phyloP scores from a whole-genome alignment of 768 basidiomycete species.

The Tubosaeta brunneosetosa region DNA sequence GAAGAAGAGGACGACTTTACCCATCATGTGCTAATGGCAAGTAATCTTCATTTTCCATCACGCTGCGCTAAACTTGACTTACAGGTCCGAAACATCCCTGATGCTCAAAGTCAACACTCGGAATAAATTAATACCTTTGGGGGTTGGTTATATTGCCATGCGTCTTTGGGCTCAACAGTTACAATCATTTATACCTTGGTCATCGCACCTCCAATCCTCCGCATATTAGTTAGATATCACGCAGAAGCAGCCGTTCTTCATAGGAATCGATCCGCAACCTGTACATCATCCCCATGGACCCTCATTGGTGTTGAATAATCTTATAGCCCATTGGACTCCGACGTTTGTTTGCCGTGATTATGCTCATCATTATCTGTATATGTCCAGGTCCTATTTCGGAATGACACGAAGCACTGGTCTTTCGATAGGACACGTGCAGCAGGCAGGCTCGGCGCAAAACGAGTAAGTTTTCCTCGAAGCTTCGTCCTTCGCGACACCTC shows the following conservation, averaged over 20 bases:
- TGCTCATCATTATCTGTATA: constrained; percentile 5
- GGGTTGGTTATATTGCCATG: constrained; percentile 4
- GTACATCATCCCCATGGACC: constrained; percentile 17
- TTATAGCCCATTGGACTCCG: constrained; percentile 8
- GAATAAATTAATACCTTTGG: constrained; percentile 8
- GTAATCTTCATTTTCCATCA: constrained; percentile 14
- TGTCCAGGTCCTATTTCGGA: constrained; percentile 9
- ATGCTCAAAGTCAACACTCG: constrained; percentile 35
- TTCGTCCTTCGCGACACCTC: background rate
- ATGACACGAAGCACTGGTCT: constrained; percentile 2
- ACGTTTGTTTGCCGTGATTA: background rate
- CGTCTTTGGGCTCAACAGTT: constrained; percentile 1
- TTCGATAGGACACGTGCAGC: background rate
- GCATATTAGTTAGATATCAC: constrained; percentile 19
- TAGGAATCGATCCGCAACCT: constrained; percentile 9
- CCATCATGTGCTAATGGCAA: constrained; percentile 50
- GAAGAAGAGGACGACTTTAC: constrained; percentile 56
- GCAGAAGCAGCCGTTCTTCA: constrained; percentile 3
- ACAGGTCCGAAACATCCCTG: constrained; percentile 56
- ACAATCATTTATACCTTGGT: background rate
- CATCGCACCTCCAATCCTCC: background rate
- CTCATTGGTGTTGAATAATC: too few relatives aligned
- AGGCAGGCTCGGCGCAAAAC: background rate
- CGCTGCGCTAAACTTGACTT: constrained; percentile 10
- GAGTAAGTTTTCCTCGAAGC: background rate